Conservation (phyloP, 2,329 filamentous ascomycete genomes). For the Colletotrichum gloeosporioides region DNA sequence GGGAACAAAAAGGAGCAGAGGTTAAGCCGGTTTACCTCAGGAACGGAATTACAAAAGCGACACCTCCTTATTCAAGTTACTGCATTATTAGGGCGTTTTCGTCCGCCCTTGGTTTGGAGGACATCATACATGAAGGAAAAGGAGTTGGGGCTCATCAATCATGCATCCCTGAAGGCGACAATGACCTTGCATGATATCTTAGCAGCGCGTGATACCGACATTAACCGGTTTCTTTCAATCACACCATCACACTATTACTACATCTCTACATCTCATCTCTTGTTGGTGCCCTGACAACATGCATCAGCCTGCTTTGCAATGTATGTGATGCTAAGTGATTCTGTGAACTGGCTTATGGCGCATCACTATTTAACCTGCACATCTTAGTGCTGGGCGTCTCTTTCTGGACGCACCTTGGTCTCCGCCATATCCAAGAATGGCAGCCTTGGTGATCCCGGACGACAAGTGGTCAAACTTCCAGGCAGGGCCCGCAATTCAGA, state of each 20-base stretch:
- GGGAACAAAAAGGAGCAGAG: neutral
- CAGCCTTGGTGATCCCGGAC: neutral
- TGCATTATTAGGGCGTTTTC: slow-evolving; percentile 9
- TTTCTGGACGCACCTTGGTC: neutral
- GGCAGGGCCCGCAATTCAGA: neutral
- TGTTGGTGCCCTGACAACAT: neutral
- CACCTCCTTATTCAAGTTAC: neutral
- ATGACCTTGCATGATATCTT: slow-evolving; percentile 9
- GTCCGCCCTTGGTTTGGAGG: neutral
- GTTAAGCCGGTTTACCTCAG: neutral
- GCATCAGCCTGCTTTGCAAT: neutral
- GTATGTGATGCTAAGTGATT: neutral
- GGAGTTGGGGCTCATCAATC: neutral
- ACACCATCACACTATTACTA: neutral
- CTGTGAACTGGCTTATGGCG: neutral
- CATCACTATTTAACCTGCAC: neutral
- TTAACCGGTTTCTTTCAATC: neutral
- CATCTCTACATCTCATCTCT: neutral
- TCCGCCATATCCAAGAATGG: neutral
- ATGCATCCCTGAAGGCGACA: neutral
- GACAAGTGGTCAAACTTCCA: neutral
- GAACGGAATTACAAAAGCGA: slow-evolving; percentile 9
- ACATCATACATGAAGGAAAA: neutral
- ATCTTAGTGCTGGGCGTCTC: neutral
- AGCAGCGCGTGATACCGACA: neutral